These are phyloP conservation scores for Sporobolus alterniflorus DNA, from an alignment of 202 grass and related monocot genomes.

Conservation along the genomic window DNA sequence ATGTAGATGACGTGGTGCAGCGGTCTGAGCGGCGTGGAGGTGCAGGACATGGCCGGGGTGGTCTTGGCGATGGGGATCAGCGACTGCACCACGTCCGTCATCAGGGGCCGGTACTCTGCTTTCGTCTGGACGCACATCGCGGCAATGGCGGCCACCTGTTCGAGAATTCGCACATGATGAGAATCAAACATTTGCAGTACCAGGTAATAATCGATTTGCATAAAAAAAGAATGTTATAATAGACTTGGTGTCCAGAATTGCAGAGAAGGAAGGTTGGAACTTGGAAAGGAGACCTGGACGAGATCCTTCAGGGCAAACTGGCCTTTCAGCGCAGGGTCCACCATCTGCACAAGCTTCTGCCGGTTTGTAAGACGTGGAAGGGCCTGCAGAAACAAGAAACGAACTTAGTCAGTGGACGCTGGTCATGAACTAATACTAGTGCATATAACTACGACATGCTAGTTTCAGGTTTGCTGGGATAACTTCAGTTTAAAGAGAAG, in stretches of 20 bases:
- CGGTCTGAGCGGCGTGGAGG: slow-evolving; percentile 63
- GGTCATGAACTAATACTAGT: neutral
- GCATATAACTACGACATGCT: neutral
- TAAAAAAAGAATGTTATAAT: neutral
- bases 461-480: neutral
- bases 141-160: slow-evolving; percentile 88
- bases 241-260: neutral
- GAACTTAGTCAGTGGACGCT: neutral
- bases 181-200: no score
- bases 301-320: slow-evolving; percentile 89
- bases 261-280: neutral
- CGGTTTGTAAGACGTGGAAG: slow-evolving; percentile 83
- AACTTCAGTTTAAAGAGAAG: neutral
- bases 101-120: slow-evolving; percentile 92
- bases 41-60: slow-evolving; percentile 50
- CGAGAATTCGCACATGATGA: neutral
- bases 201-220: neutral
- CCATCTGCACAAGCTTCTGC: slow-evolving; percentile 80
- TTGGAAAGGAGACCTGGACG: slow-evolving; percentile 56
- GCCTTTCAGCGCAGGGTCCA: slow-evolving; percentile 77
- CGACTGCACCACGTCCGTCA: slow-evolving; percentile 98
- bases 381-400: slow-evolving; percentile 40
- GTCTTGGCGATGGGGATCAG: slow-evolving; percentile 89
- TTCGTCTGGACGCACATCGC: slow-evolving; percentile 93
- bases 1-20: slow-evolving; percentile 50